Percentiles rank a stretch among this genome's conserved stretches.
Conservation (phyloP, 208 protist genomes). For the Trypanosoma platydactyli region DNA sequence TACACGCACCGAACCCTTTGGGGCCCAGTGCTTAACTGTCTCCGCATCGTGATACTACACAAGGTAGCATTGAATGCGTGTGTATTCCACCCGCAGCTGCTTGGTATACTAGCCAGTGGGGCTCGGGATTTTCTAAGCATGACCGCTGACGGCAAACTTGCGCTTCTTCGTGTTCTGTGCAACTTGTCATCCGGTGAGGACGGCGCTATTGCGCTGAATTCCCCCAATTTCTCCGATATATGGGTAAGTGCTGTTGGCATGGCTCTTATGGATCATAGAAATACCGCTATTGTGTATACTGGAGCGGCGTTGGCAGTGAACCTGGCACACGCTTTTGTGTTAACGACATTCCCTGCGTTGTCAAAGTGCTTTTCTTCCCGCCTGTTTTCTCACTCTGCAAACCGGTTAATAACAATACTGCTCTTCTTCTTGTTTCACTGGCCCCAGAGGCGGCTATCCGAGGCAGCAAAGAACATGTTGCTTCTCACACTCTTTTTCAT, state of each 20-base stretch:
- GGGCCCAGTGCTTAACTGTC: constrained; percentile 69
- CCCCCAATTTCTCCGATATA: constrained; percentile 32
- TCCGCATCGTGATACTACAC: constrained; percentile 74
- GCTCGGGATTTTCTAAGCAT: constrained; percentile 59
- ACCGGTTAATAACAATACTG: constrained; percentile 54
- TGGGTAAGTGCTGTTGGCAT: constrained; percentile 70
- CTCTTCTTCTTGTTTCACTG: constrained; percentile 56
- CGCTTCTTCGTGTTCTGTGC: constrained; percentile 68
- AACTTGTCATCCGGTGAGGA: constrained; percentile 57
- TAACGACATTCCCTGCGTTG: constrained; percentile 26
- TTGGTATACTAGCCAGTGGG: constrained; percentile 45
- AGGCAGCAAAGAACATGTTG: constrained; percentile 76
- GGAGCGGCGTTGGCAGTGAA: constrained; percentile 73
- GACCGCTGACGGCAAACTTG: constrained; percentile 53
- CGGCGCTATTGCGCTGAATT: constrained; percentile 56
- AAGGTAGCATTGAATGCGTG: constrained; percentile 41
- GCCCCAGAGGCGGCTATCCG: constrained; percentile 34
- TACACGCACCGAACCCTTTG: constrained; percentile 47
- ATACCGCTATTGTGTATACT: constrained; percentile 61
- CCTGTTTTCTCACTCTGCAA: constrained; percentile 27
- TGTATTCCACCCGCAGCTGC: constrained; percentile 50
- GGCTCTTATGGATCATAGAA: constrained; percentile 52
- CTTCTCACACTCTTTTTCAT: constrained; percentile 63
- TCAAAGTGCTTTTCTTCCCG: constrained; percentile 26
- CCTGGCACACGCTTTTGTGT: constrained; percentile 48